Evolutionary conservation across 192 early-diverging fungal genomes (phyloP).

Genomic region (Geosiphon pyriformis): DNA sequence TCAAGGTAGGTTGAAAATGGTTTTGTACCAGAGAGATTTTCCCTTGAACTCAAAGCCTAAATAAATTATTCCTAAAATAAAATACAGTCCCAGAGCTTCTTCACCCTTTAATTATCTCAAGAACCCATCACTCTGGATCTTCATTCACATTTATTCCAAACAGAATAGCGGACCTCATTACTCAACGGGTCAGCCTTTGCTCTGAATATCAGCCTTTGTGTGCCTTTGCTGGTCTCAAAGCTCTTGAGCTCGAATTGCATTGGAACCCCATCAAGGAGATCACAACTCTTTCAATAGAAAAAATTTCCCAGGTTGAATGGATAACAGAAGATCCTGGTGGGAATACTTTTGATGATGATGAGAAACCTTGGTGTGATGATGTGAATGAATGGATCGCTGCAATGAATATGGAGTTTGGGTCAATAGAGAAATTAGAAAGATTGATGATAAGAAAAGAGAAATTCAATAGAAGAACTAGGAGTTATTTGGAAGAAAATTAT

Average conservation of each 20-base stretch:
- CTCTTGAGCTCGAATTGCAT: slow-evolving; percentile 12
- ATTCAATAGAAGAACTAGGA: too few relatives aligned
- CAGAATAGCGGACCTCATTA: not conserved
- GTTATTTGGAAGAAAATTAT: too few relatives aligned
- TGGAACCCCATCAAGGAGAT: slow-evolving; percentile 21
- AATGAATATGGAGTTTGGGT: too few relatives aligned
- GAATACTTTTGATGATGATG: too few relatives aligned
- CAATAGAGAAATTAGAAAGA: too few relatives aligned
- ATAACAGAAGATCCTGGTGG: not conserved
- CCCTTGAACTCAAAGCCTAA: too few relatives aligned
- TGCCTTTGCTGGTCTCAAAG: slow-evolving; percentile 4
- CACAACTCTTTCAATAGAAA: not conserved
- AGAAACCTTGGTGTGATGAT: not conserved
- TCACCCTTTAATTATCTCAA: slow-evolving; percentile 2
- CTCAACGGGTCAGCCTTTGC: not conserved
- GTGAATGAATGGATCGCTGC: too few relatives aligned
- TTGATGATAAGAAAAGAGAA: too few relatives aligned
- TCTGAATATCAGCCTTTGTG: not conserved
- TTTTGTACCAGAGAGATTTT: too few relatives aligned
- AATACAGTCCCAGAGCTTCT: slow-evolving; percentile 3
- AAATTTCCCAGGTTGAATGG: not conserved
- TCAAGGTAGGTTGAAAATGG: slow-evolving; percentile 4
- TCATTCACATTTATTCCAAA: not conserved
- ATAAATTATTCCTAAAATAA: too few relatives aligned
- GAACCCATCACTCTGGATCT: not conserved